phyloP scores from a whole-genome alignment of 2,329 filamentous ascomycete genomes.

The Penicillium sp. region DNA sequence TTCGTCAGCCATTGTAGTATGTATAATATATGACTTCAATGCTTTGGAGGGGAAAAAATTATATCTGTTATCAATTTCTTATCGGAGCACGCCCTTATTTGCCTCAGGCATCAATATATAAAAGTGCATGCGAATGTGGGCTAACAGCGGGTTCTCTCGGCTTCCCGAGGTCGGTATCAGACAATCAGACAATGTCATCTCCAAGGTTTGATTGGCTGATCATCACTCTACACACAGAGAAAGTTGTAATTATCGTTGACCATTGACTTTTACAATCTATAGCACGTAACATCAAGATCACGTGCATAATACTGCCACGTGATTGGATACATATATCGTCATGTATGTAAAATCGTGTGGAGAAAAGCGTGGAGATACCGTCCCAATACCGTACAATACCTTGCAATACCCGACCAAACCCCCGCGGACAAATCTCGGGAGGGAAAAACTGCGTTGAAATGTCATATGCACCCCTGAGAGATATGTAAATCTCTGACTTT shows the following conservation, averaged over 20 bases:
- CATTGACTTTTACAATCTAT: not conserved
- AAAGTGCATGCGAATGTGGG: not conserved
- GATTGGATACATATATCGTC: not conserved
- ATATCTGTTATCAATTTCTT: constrained; percentile 16
- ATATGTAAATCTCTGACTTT: not conserved
- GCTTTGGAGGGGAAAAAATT: constrained; percentile 7
- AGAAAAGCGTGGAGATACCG: constrained; percentile 24
- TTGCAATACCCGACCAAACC: not conserved
- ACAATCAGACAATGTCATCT: not conserved
- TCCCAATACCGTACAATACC: constrained; percentile 9
- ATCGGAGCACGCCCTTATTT: not conserved
- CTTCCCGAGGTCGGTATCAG: not conserved
- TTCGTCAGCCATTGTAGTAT: constrained; percentile 27
- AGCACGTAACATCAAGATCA: not conserved
- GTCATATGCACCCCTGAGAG: constrained; percentile 7
- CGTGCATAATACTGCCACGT: not conserved
- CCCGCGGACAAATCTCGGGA: constrained; percentile 23
- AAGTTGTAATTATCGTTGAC: not conserved
- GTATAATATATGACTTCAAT: not conserved
- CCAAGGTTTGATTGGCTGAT: not conserved
- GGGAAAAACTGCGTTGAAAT: constrained; percentile 1
- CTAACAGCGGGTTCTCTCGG: constrained; percentile 3
- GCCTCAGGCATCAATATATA: constrained; percentile 1
- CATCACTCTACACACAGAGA: not conserved
- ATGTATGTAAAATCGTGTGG: constrained; percentile 13